These are phyloP conservation scores for Fusarium brachygibbosum DNA, from an alignment of 2,329 filamentous ascomycete species.

Conservation along the genomic window DNA sequence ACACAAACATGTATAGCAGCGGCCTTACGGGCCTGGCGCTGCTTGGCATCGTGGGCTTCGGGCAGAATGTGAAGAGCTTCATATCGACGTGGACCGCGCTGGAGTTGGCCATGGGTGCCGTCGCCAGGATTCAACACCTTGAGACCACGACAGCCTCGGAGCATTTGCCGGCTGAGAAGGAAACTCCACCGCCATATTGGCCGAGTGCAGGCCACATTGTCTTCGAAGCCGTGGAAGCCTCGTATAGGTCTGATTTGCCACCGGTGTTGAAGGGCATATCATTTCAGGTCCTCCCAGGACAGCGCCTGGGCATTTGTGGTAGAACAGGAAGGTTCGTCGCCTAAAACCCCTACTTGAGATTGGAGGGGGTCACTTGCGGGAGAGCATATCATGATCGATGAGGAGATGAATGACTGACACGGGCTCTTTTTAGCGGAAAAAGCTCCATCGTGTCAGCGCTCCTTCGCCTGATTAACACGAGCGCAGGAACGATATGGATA, in stretches of 20 bases:
- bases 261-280: conserved; percentile 23
- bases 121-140: conserved; percentile 40
- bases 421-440: conserved; percentile 9
- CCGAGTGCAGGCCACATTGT: conserved; percentile 83
- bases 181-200: conserved; percentile 77
- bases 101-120: conserved; percentile 47
- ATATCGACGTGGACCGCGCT: conserved; percentile 51
- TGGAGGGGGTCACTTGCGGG: conserved; percentile 36
- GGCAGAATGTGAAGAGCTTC: conserved; percentile 48
- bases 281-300: conserved; percentile 21
- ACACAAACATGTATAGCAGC: conserved; percentile 13
- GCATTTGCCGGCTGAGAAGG: conserved; percentile 21
- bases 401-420: conserved; percentile 41
- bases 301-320: conserved; percentile 30
- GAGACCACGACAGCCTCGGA: conserved; percentile 24
- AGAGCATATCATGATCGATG: conserved; percentile 62
- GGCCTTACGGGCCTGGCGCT: conserved; percentile 45
- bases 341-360: conserved; percentile 11
- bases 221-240: conserved; percentile 70
- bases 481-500: conserved; percentile 1
- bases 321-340: conserved; percentile 29
- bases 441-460: conserved; percentile 5
- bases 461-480: conserved; percentile 8
- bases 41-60: conserved; percentile 48
- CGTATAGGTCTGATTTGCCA: conserved; percentile 19